Evolutionary conservation across 371 early-diverging fungal species (phyloP).

Genomic region (Polyrhizophydium stewartii): DNA sequence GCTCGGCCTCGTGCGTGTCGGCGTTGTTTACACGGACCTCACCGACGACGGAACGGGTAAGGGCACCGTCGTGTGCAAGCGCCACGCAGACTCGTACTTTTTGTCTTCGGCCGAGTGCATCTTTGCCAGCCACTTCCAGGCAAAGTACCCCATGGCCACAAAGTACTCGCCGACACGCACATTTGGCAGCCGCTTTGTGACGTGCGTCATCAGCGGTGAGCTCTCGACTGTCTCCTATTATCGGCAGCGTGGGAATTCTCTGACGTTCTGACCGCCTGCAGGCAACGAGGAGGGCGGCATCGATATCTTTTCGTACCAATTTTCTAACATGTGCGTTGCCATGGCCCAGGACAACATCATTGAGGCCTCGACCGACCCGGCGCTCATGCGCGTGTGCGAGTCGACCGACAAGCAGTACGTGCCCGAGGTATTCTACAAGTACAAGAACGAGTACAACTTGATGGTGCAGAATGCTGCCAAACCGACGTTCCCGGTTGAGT

Average conservation of each 20-base stretch:
- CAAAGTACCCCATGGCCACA: slow-evolving; percentile 64
- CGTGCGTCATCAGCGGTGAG: slow-evolving; percentile 86
- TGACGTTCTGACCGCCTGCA: background rate
- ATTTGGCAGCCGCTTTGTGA: slow-evolving; percentile 91
- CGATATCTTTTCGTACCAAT: slow-evolving; percentile 87
- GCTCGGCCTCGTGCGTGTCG: slow-evolving; percentile 73
- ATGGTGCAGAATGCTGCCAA: slow-evolving; percentile 75
- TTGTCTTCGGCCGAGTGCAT: slow-evolving; percentile 89
- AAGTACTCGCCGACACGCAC: slow-evolving; percentile 70
- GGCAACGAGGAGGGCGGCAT: slow-evolving; percentile 74
- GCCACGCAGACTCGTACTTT: slow-evolving; percentile 91
- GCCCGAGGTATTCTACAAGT: slow-evolving; percentile 94
- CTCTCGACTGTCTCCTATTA: slow-evolving; percentile 9
- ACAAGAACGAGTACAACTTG: slow-evolving; percentile 88
- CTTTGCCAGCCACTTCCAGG: slow-evolving; percentile 89
- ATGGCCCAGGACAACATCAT: slow-evolving; percentile 91
- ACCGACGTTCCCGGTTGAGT: slow-evolving; percentile 95
- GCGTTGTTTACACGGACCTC: slow-evolving; percentile 96
- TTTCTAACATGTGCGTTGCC: slow-evolving; percentile 87
- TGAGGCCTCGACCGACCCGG: slow-evolving; percentile 85
- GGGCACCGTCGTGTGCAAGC: slow-evolving; percentile 82
- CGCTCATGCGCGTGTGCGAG: slow-evolving; percentile 81
- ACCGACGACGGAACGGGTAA: slow-evolving; percentile 76
- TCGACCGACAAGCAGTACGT: slow-evolving; percentile 76
- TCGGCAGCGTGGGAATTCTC: background rate